Base-by-base conservation (phyloP, 495 filamentous ascomycete species). In the Penicillium verhagenii region DNA sequence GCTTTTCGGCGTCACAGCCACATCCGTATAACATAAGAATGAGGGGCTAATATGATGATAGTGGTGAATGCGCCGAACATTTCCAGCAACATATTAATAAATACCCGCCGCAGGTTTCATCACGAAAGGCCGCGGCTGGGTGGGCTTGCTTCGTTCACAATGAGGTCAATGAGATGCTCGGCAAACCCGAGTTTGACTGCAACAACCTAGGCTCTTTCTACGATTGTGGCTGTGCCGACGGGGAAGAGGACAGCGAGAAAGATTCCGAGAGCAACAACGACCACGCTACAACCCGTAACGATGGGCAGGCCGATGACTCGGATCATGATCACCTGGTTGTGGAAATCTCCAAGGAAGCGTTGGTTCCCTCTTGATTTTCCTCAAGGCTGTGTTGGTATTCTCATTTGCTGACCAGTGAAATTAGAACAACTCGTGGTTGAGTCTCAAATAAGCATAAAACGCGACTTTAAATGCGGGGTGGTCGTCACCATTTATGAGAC, bases 81-180 rank as follows among this genome's bases (percentile, higher is more conserved):
- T 97, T 97, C 75, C 90, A 89, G 54, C 78, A 86, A 55, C 80
- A 97, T 54, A 72, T 98, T 8, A 75, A 75, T 29, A 84, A 90
- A 53, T 97, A 84, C 62, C 94, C 94, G n/a, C 94, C 94, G 3
- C 94, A 98, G 63, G 90, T 92, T 28, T 85, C 86, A 20, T 89
- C 86, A 7, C 84, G 94, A 50, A 89, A 87, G 57, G 82, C 85
- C 0, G 94, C 94, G 1, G 88, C 90, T 0, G 90, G 85, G 5
- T 97, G 94, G 94, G 93, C 87, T 1, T 98, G 94, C 65, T 89
- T 89, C 61, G 87, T 97, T 33, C 94, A 98, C 63, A 98, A 98
- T 60, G 82, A 91, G 63, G 92, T 98, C 52, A 98, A 98, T 71
- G 82, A 87, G 67, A 84, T 91, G 63, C 75, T 97, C 51, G 72